Percentiles rank a stretch among this genome's conserved stretches.
Evolutionary conservation across 768 basidiomycete genomes (phyloP).

Genomic region (Mycena galopus): DNA sequence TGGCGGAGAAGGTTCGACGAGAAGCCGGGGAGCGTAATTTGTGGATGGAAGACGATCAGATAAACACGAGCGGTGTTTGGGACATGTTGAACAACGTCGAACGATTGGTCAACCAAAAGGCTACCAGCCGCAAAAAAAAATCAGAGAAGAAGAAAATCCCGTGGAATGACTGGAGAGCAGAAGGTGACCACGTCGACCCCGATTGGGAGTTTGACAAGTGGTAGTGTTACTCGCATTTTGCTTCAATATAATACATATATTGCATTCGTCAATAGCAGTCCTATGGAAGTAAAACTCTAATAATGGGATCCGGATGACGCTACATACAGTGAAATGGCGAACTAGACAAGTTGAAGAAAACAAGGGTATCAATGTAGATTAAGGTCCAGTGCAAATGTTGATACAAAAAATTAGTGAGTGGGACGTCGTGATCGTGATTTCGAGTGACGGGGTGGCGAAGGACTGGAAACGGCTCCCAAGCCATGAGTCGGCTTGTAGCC

Average conservation of each 20-base stretch:
- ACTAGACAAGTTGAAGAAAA: background rate
- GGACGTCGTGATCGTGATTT: slow-evolving; percentile 70
- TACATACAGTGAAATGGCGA: slow-evolving; percentile 26
- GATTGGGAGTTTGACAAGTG: slow-evolving; percentile 67
- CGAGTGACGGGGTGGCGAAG: slow-evolving; percentile 59
- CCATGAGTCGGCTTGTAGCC: slow-evolving; percentile 87
- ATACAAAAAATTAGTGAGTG: slow-evolving; percentile 36
- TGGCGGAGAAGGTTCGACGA: slow-evolving; percentile 74
- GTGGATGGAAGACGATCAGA: slow-evolving; percentile 62
- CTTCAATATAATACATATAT: slow-evolving; percentile 16
- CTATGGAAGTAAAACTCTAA: slow-evolving; percentile 27
- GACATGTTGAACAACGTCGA: slow-evolving; percentile 66
- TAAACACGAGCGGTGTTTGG: slow-evolving; percentile 66
- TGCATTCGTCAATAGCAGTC: slow-evolving; percentile 9
- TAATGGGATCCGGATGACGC: slow-evolving; percentile 10
- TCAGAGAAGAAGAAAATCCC: slow-evolving; percentile 16
- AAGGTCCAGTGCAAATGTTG: slow-evolving; percentile 17
- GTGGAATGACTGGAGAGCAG: slow-evolving; percentile 65
- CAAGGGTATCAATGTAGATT: slow-evolving; percentile 23
- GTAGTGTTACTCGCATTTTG: slow-evolving; percentile 47
- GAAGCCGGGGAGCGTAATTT: slow-evolving; percentile 70
- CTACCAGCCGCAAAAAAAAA: slow-evolving; percentile 9
- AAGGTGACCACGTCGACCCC: slow-evolving; percentile 48
- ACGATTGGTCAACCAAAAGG: slow-evolving; percentile 40
- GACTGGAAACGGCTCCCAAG: slow-evolving; percentile 72